Percentiles rank a stretch among this genome's conserved stretches.
Conservation (phyloP, 208 protist species). For the Wallacemonas rigidus region DNA sequence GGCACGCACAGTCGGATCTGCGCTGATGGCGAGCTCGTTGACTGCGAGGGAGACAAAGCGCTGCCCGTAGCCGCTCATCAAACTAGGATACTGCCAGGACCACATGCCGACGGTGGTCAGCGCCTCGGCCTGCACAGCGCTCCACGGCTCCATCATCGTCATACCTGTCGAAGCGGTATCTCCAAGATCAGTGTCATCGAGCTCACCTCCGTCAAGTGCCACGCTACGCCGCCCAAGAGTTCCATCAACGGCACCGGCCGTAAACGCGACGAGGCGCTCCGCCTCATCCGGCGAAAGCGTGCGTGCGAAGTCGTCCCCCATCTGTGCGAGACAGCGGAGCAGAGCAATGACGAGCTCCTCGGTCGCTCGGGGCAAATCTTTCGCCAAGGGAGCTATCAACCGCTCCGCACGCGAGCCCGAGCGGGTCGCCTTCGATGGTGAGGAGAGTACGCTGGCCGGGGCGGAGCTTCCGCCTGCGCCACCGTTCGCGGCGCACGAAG, state of each 20-base stretch:
- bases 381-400: background rate
- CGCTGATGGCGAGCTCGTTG: conserved; percentile 39
- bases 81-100: conserved; percentile 72
- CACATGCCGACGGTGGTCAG: conserved; percentile 78
- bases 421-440: conserved; percentile 2
- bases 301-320: conserved; percentile 59
- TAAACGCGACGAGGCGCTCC: conserved; percentile 39
- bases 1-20: conserved; percentile 45
- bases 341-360: conserved; percentile 45
- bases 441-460: conserved; percentile 3
- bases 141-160: background rate
- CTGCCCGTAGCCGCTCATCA: conserved; percentile 37
- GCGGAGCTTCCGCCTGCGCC: background rate
- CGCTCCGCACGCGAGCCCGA: conserved; percentile 3
- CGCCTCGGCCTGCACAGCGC: conserved; percentile 60
- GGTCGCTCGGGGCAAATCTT: background rate
- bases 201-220: too few relatives aligned
- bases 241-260: conserved; percentile 32
- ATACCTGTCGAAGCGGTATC: too few relatives aligned
- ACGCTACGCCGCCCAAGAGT: conserved; percentile 8
- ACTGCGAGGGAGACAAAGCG: conserved; percentile 53
- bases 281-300: conserved; percentile 21
- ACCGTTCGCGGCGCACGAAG: background rate
- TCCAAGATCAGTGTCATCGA: too few relatives aligned
- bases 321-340: conserved; percentile 79